Conservation (phyloP, 2,329 filamentous ascomycete species). For the Verticillium tricorpus region DNA sequence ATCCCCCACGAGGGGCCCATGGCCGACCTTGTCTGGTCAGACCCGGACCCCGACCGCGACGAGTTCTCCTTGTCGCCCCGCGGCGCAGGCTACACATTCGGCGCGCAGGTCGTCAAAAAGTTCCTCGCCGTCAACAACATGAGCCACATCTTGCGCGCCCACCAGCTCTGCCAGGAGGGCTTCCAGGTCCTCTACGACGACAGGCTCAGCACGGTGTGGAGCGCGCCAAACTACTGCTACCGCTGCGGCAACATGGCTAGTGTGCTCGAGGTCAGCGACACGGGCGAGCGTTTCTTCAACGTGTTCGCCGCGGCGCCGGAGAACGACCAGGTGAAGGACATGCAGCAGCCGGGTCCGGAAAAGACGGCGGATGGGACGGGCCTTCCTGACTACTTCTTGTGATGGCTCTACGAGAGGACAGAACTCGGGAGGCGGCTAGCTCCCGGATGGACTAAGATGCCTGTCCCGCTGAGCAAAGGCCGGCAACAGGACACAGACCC, state of each 20-base stretch:
- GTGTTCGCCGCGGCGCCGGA: conserved; percentile 96
- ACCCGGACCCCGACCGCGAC: conserved; percentile 94
- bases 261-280: conserved; percentile 91
- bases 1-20: conserved; percentile 98
- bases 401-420: conserved; percentile 11
- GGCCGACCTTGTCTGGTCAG: conserved; percentile 99
- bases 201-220: conserved; percentile 93
- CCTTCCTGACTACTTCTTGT: conserved; percentile 71
- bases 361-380: conserved; percentile 60
- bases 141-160: conserved; percentile 95
- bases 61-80: conserved; percentile 93
- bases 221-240: conserved; percentile 93
- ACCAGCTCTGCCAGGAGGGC: conserved; percentile 96
- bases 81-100: conserved; percentile 95
- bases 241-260: conserved; percentile 96
- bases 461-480: not conserved
- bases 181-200: conserved; percentile 97
- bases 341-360: conserved; percentile 65
- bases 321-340: conserved; percentile 86
- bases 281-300: conserved; percentile 92
- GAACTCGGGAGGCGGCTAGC: too few species aligned
- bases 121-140: conserved; percentile 96
- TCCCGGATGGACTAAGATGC: not conserved
- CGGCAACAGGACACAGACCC: not conserved
- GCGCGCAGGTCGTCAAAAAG: conserved; percentile 96